Evolutionary conservation across 192 early-diverging fungal species (phyloP), one percentile per base, ranked within the genome.

Genomic region (Powellomyces hirtus): DNA sequence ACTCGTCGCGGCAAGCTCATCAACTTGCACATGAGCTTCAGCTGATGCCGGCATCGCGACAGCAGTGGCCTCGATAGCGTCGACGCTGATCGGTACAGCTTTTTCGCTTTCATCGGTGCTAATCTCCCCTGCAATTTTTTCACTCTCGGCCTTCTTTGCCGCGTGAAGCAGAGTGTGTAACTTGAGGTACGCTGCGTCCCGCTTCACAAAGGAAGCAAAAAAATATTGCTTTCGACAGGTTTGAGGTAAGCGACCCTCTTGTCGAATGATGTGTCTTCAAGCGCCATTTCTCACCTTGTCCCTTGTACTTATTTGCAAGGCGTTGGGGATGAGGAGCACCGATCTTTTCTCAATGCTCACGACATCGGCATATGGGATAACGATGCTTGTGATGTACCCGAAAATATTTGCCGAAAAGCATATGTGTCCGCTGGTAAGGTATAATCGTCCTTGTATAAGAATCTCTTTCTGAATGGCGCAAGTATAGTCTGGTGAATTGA

Each of bases 401-500:
- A 96, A 92, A 61, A 96, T 94, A 65, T 94, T 94, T 42, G 91
- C 89, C 75, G 89, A 85, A 72, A 96, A 96, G 75, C 90, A 93
- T 38, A 94, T 70, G 74, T 89, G 79, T 66, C 83, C 84, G 61
- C 89, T 83, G 8, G 92, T 93, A 70, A 96, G 78, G 72, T 93
- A 94, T 51, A 96, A 64, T 31, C 91, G 81, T 7, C 94, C 94
- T 56, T 96, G 94, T 4, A 91, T 86, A 1, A 96, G 78, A 49
- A 96, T 96, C 42, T 96, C 94, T 45, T 91, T 90, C 75, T 96
- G 92, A 40, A 93, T 75, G 0, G 94, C 94, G 57, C 94, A 96
- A 0, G 62, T 45, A 42, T 44, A 71, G 49, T 70, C 68, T 66
- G 53, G 5, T 18, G 29, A 27, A 56, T 5, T 18, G 5, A 16